Base-by-base conservation (phyloP, 2,329 filamentous ascomycete species). In the Fusarium denticulatum region DNA sequence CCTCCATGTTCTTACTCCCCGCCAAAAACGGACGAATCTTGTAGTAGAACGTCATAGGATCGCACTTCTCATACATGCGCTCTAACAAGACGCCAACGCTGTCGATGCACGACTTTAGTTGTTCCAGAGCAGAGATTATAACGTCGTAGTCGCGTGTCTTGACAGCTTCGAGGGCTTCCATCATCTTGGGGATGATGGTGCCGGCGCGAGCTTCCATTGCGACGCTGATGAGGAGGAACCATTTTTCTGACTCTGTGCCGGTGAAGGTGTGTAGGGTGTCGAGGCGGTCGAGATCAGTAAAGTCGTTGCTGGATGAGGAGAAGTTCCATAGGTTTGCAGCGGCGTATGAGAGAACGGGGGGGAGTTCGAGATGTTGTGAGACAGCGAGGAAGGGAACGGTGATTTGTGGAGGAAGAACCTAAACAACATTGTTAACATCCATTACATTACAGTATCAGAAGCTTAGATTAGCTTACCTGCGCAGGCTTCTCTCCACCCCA, bases 311-410 rank as follows among this genome's bases (percentile, higher is more conserved):
- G 0, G 75, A 69, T 43, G 92, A 90, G 70, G 89, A 87, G 83
- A 93, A 98, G 83, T 98, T 98, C 95, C 95, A 98, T 18, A 98
- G 86, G 75, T 93, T 95, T 39, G 96, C 86, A 2, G 89, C 93
- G 2, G 96, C 93, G 79, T 97, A 98, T 16, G 95, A 97, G n/a
- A 95, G 93, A 1, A 97, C 94, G 3, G 95, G 92, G 2, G 95
- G 95, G 2, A 98, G 87, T 69, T 95, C 93, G 12, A 98, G 89
- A 75, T 92, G 90, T 18, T 87, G 82, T 61, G 94, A 94, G 15
- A 94, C 88, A 52, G 88, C 79, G 50, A 96, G 86, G 67, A 97
- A 91, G 0, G 96, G 96, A 2, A 94, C 85, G 1, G 94, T 92
- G 64, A 98, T 88, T 57, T 92, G 85, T 1, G 93, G 91, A 2